Evolutionary conservation across 164 flowering plant genomes (phyloP), one percentile per base, ranked within the genome.

Genomic region (Macadamia integrifolia): DNA sequence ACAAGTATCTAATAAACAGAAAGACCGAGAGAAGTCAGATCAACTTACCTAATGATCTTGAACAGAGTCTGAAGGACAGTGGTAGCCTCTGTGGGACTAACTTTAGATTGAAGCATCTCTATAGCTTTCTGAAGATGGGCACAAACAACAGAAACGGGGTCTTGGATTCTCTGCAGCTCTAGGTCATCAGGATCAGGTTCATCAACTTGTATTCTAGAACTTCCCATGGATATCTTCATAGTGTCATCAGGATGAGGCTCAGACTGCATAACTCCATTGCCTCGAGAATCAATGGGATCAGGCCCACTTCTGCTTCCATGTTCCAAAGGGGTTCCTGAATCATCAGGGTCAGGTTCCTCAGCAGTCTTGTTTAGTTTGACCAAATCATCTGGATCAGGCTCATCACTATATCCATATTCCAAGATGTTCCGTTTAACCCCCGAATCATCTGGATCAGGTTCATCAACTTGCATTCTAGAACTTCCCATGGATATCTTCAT

Each of bases 151-250:
- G 82, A 66, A 59, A 87, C 93, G 14, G 97, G 84, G 69, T 91
- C 97, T 72, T 87, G 89, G 60, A 94, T 89, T 72, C 87, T 84
- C 78, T 67, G 80, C 56, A 91, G 49, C 72, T 84, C 97, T 61
- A 78, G 62, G 66, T 84, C 90, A 81, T 85, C 87, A 8, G 88
- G 88, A 81, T 88, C 88, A 17, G 84, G 92, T 60, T 86, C 89
- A 72, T 74, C 77, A 50, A 62, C 71, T 18, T 68, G 67, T 72
- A 31, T 52, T 35, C 43, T 60, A 32, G 78, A 65, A 44, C 53
- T 44, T 48, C 14, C 76, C 50, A 14, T 14, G 55, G 61, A 57
- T 2, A 28, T 55, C 13, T 49, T 72, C n/a, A 66, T 10, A 61
- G 30, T 56, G 64, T 80, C 81, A 76, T 79, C 82, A 67, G 87